phyloP scores from a whole-genome alignment of 2,329 filamentous ascomycete genomes.

The Apiospora hydei region DNA sequence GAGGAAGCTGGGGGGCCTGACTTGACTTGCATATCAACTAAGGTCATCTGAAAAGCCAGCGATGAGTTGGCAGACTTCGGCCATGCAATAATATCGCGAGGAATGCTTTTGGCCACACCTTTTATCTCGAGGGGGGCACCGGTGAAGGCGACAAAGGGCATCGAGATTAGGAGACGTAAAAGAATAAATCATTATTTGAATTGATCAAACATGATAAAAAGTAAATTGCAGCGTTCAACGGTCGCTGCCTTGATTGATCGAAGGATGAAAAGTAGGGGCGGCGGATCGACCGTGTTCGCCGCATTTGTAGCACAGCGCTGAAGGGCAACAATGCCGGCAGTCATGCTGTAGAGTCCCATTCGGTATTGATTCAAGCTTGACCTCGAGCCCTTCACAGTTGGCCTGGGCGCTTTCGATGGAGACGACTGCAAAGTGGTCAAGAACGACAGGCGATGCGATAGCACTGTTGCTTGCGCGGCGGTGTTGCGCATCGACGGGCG shows the following conservation, averaged over 20 bases:
- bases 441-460: no score
- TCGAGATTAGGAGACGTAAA: not conserved
- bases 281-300: not conserved
- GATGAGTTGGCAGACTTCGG: constrained; percentile 26
- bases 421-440: not conserved
- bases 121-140: constrained; percentile 11
- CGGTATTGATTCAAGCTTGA: not conserved
- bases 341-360: not conserved
- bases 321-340: not conserved
- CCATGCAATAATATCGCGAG: constrained; percentile 21
- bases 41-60: constrained; percentile 26
- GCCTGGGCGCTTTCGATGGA: not conserved
- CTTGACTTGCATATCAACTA: constrained; percentile 25
- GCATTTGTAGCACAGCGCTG: not conserved
- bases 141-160: constrained; percentile 15
- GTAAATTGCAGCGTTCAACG: not conserved
- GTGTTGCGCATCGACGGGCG: constrained; percentile 14
- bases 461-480: no score
- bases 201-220: constrained; percentile 6
- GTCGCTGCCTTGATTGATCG: constrained; percentile 8
- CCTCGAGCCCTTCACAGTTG: not conserved
- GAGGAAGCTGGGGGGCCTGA: constrained; percentile 22
- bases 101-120: constrained; percentile 17
- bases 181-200: constrained; percentile 2
- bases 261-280: not conserved